Conservation (phyloP, 805 yeast species). For the Nakazawaea populi region DNA sequence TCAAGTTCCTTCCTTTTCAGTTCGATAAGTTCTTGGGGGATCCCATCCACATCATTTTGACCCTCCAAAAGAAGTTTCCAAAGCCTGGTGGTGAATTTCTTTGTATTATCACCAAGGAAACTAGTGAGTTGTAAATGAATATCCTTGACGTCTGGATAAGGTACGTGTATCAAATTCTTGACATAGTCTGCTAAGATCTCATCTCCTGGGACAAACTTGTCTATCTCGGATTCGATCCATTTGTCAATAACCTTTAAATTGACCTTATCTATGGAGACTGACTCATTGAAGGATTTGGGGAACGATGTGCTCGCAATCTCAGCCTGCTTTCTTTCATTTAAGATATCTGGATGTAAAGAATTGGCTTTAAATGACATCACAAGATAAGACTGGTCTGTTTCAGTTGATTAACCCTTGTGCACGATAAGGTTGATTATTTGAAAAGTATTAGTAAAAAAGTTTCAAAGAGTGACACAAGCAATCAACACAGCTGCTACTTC, state of each 20-base stretch:
- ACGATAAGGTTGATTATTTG: too few relatives aligned
- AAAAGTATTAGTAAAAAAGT: too few relatives aligned
- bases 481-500: too few relatives aligned
- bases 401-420: too few relatives aligned
- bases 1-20: conserved; percentile 16
- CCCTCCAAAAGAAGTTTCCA: conserved; percentile 41
- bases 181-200: conserved; percentile 43
- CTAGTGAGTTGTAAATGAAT: conserved; percentile 38
- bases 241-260: conserved; percentile 29
- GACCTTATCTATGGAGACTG: conserved; percentile 33
- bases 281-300: conserved; percentile 29
- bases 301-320: conserved; percentile 19
- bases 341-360: conserved; percentile 14
- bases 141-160: conserved; percentile 32
- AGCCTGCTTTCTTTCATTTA: conserved; percentile 10
- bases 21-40: conserved; percentile 30
- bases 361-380: conserved; percentile 12
- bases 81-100: conserved; percentile 32
- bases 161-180: conserved; percentile 29
- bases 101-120: conserved; percentile 36
- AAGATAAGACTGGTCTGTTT: too few relatives aligned
- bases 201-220: conserved; percentile 40
- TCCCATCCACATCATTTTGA: conserved; percentile 38
- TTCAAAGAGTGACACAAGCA: too few relatives aligned
- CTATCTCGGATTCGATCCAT: conserved; percentile 33